These are phyloP conservation scores for Lactarius quietus DNA, from an alignment of 768 basidiomycete species.

Conservation along the genomic window DNA sequence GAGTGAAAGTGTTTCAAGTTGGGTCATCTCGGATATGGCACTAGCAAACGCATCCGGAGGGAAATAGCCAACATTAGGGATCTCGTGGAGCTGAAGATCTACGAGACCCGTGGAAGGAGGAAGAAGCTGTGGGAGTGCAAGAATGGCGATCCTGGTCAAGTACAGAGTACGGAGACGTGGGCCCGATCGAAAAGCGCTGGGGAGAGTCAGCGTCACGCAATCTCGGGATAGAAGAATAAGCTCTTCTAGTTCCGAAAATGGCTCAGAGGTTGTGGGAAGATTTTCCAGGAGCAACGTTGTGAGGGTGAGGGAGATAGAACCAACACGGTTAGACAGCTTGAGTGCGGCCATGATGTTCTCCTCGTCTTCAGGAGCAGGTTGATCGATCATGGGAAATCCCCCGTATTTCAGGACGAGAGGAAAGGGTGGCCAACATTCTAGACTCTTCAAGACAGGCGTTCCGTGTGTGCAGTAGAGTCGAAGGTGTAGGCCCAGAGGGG, in stretches of 20 bases:
- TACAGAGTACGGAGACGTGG: not conserved
- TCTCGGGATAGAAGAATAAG: not conserved
- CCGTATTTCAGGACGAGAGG: not conserved
- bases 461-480: too few relatives aligned
- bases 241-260: not conserved
- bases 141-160: not conserved
- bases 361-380: not conserved
- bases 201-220: not conserved
- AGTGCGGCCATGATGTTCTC: not conserved
- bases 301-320: not conserved
- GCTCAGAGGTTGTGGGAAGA: not conserved
- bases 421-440: too few relatives aligned
- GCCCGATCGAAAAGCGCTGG: not conserved
- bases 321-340: not conserved
- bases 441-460: too few relatives aligned
- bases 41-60: not conserved
- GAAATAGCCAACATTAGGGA: not conserved
- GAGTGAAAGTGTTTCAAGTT: not conserved
- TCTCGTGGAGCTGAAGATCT: not conserved
- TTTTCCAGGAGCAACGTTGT: not conserved
- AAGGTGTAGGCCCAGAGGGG: too few relatives aligned
- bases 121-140: not conserved
- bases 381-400: not conserved
- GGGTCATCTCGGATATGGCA: not conserved
- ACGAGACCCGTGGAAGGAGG: not conserved